These are phyloP conservation scores for Ramularia collo-cygni DNA, from an alignment of 2,329 filamentous ascomycete genomes.

Conservation along the genomic window DNA sequence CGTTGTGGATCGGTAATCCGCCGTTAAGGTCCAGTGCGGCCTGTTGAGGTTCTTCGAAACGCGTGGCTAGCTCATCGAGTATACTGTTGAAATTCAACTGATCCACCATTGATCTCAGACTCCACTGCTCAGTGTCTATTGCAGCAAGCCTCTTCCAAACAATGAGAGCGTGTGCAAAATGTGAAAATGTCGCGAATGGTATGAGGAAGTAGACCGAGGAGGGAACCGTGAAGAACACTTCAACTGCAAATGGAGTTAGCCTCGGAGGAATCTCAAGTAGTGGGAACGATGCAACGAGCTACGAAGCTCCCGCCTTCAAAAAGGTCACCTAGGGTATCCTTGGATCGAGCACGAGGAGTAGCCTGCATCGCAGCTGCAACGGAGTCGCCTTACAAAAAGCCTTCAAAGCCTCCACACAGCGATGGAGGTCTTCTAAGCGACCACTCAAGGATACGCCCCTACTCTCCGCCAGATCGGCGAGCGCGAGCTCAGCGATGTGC, in stretches of 20 bases:
- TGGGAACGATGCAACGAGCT: too few species aligned
- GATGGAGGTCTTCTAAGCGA: conserved; percentile 23
- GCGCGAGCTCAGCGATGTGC: conserved; percentile 21
- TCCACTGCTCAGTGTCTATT: conserved; percentile 28
- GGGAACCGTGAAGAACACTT: conserved; percentile 24
- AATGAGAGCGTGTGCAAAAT: conserved; percentile 27
- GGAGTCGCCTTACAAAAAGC: background rate
- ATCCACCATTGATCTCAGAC: conserved; percentile 16
- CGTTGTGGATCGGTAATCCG: conserved; percentile 23
- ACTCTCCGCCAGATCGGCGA: conserved; percentile 23
- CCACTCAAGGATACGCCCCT: conserved; percentile 14
- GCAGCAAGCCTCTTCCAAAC: conserved; percentile 23
- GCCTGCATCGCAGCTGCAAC: too few species aligned
- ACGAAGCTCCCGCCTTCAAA: too few species aligned
- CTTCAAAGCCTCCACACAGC: conserved; percentile 15
- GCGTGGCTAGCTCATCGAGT: conserved; percentile 17
- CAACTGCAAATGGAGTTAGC: conserved; percentile 18
- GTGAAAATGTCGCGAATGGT: conserved; percentile 26
- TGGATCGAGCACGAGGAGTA: too few species aligned
- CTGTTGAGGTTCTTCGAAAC: conserved; percentile 17
- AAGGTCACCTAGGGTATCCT: too few species aligned
- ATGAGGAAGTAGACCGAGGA: conserved; percentile 19
- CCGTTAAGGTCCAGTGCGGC: conserved; percentile 19
- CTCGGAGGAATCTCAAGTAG: too few species aligned
- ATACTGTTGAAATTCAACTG: conserved; percentile 17